A percentile compares a stretch with the other conserved stretches of the same genome.
phyloP scores from a whole-genome alignment of 305 asterid species.

The Lippia alba region DNA sequence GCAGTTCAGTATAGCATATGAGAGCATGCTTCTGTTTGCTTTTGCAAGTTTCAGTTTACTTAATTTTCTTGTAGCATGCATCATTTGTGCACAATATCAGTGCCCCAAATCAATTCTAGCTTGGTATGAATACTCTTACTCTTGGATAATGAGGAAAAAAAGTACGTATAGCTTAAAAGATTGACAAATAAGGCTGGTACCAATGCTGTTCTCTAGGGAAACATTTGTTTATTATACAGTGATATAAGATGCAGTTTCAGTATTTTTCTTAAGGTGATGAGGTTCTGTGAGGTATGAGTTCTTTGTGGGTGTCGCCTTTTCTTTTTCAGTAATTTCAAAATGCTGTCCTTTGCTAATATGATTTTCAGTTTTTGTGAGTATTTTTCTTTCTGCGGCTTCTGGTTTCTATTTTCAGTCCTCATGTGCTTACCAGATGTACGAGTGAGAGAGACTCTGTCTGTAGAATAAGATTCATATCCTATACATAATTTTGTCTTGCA shows the following conservation, averaged over 20 bases:
- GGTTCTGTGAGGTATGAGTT: constrained; percentile 9
- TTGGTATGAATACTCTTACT: constrained; percentile 18
- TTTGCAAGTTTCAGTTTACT: constrained; percentile 7
- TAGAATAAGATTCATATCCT: constrained; percentile 12
- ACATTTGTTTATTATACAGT: constrained; percentile 4
- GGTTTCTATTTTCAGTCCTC: constrained; percentile 22
- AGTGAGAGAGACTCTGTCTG: constrained; percentile 12
- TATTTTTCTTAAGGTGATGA: constrained; percentile 5
- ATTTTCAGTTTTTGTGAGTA: background rate
- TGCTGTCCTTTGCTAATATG: constrained; percentile 3
- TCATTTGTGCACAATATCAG: background rate
- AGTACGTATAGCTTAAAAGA: constrained; percentile 15
- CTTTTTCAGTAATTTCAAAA: background rate
- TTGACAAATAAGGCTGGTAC: constrained; percentile 11
- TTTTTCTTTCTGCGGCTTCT: constrained; percentile 6
- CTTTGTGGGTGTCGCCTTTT: constrained; percentile 10
- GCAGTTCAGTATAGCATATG: constrained; percentile 14
- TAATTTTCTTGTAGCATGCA: constrained; percentile 20
- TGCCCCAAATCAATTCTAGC: constrained; percentile 15
- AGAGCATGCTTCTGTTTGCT: constrained; percentile 25
- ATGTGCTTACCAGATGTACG: background rate
- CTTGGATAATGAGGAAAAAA: background rate
- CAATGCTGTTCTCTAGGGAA: constrained; percentile 17
- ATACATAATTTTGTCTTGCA: constrained; percentile 8
- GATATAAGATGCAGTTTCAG: background rate